Percentiles rank a stretch among this genome's conserved stretches.
phyloP scores from a whole-genome alignment of 2,329 filamentous ascomycete species.

The Fusarium bulbicola region DNA sequence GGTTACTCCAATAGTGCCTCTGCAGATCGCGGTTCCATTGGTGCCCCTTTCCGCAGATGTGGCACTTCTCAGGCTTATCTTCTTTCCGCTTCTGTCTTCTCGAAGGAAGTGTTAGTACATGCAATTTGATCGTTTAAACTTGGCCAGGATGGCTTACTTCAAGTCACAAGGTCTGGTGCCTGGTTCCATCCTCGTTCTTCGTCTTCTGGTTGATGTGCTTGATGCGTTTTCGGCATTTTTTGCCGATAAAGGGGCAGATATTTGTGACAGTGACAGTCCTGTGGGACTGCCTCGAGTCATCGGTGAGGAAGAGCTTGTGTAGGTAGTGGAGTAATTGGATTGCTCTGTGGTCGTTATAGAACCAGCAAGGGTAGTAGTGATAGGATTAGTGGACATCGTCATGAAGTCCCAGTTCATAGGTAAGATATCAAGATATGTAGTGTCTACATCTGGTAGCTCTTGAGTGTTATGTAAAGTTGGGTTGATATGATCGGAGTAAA shows the following conservation, averaged over 20 bases:
- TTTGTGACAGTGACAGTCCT: neutral
- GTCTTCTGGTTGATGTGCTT: neutral
- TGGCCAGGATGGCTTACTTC: neutral
- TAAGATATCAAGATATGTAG: neutral
- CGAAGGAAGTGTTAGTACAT: neutral
- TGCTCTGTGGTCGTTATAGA: neutral
- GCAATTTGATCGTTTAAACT: rapidly evolving
- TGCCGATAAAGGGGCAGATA: neutral
- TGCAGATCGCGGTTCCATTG: neutral
- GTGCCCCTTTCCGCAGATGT: slow-evolving; percentile 6
- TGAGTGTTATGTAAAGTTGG: neutral
- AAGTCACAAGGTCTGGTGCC: slow-evolving; percentile 18
- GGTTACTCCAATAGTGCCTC: slow-evolving; percentile 3
- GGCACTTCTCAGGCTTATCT: slow-evolving; percentile 7
- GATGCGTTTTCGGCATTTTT: neutral
- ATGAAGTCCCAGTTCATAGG: neutral
- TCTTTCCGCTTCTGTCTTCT: slow-evolving; percentile 10
- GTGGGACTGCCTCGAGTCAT: neutral
- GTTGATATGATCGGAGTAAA: neutral
- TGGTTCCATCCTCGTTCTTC: neutral
- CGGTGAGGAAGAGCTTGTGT: neutral
- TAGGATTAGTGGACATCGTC: neutral
- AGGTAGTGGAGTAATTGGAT: neutral
- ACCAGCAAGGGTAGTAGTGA: neutral
- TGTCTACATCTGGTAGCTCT: neutral